Evolutionary conservation across 768 basidiomycete species (phyloP).

Genomic region (Coprinellus aureogranulatus): DNA sequence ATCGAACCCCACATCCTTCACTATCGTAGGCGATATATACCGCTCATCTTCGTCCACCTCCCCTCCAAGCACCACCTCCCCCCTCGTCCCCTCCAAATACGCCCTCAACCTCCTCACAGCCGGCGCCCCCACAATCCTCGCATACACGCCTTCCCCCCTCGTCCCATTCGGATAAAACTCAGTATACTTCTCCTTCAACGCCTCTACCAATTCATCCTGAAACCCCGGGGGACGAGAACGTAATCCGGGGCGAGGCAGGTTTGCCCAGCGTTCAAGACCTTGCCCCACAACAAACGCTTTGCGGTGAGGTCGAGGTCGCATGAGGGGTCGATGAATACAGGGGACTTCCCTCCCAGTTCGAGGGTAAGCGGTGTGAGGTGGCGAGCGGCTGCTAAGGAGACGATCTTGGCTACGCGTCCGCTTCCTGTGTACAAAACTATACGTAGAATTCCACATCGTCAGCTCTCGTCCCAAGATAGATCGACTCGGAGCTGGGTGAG

Average conservation of each 20-base stretch:
- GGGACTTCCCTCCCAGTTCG: slow-evolving; percentile 60
- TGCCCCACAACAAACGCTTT: slow-evolving; percentile 81
- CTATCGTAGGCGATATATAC: slow-evolving; percentile 72
- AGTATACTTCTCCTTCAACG: slow-evolving; percentile 44
- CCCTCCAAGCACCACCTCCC: slow-evolving; percentile 65
- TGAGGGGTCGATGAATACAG: slow-evolving; percentile 68
- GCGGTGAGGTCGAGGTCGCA: slow-evolving; percentile 67
- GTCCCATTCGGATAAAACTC: slow-evolving; percentile 56
- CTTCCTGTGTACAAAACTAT: slow-evolving; percentile 64
- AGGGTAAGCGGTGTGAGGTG: slow-evolving; percentile 64
- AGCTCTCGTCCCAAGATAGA: neutral
- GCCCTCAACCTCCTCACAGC: slow-evolving; percentile 55
- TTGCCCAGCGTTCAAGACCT: slow-evolving; percentile 72
- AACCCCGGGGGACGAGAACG: slow-evolving; percentile 45
- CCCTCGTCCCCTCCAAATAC: slow-evolving; percentile 65
- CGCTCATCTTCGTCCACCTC: slow-evolving; percentile 51
- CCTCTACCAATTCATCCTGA: slow-evolving; percentile 45
- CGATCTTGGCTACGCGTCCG: slow-evolving; percentile 60
- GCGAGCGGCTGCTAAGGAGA: slow-evolving; percentile 75
- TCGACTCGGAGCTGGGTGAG: neutral
- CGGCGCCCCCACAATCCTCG: slow-evolving; percentile 50
- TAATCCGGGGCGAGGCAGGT: slow-evolving; percentile 69
- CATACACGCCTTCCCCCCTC: slow-evolving; percentile 41
- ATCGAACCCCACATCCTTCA: slow-evolving; percentile 55
- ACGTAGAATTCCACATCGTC: neutral